Evolutionary conservation across 2,329 filamentous ascomycete genomes (phyloP), one percentile per base, ranked within the genome.

Genomic region (Leptographium lundbergii): DNA sequence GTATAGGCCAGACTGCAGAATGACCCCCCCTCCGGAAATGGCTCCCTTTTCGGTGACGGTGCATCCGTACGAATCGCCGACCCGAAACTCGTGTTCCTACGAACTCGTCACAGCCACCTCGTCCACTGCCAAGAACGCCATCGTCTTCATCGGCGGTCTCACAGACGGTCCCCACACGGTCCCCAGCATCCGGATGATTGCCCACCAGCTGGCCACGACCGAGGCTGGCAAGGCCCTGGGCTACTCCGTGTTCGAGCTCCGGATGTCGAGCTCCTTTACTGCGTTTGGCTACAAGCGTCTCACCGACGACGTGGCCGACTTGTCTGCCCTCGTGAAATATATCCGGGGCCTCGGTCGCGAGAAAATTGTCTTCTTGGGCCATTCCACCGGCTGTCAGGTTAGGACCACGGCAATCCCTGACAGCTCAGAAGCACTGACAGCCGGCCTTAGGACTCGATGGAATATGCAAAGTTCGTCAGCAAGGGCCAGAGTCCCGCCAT

Each of bases 101-200:
- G 67, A 68, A 51, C 57, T 65, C 54, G 62, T 62, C 19, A 57
- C 58, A 11, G n/a, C 59, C 17, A 54, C 60, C 4, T 63, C 63
- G 2, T 25, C 59, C 34, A n/a, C 32, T 2, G 59, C 62, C 6
- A 57, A 53, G 10, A 82, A 88, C 70, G 84, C 82, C 3, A 70
- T 90, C 58, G 70, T 90, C 61, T 87, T 87, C 72, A 78, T 89
- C 62, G 86, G 85, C 62, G 87, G 87, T 42, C 78, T 91, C 19
- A 79, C 78, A 45, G 87, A 89, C 69, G 86, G 86, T 1, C 81
- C 86, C 60, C 81, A 87, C 62, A 84, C 82, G 0, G 77, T 87
- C 10, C 72, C 77, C 1, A 88, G 87, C 61, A 72, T 76, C 54
- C 74, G 75, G 6, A 67, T 69, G 1, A 70, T 84, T 59, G 77